These are phyloP conservation scores for Drosera capensis DNA, from an alignment of 148 eudicot genomes.

Conservation along the genomic window DNA sequence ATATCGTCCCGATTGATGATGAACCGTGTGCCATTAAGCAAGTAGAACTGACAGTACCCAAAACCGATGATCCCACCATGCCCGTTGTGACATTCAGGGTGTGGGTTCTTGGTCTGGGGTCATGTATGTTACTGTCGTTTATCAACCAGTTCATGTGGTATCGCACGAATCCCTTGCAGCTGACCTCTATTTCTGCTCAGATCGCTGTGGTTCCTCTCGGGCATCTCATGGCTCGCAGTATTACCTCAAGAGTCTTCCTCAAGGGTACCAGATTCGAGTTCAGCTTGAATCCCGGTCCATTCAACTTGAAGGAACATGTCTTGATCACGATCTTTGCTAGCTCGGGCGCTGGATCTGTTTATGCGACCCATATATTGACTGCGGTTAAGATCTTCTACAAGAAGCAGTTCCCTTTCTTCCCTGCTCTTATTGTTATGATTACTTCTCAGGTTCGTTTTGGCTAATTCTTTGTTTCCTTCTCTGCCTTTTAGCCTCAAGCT, in stretches of 20 bases:
- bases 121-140: conserved; percentile 39
- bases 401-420: conserved; percentile 36
- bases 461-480: too few species aligned
- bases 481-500: too few species aligned
- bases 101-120: conserved; percentile 58
- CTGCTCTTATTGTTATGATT: conserved; percentile 60
- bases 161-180: conserved; percentile 41
- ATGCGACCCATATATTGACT: conserved; percentile 62
- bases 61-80: conserved; percentile 54
- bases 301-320: conserved; percentile 79
- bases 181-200: conserved; percentile 51
- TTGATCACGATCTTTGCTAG: conserved; percentile 81
- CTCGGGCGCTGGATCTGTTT: conserved; percentile 66
- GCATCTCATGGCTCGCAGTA: conserved; percentile 55
- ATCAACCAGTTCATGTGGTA: conserved; percentile 88
- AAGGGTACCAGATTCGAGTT: conserved; percentile 39
- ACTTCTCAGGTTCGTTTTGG: conserved; percentile 60
- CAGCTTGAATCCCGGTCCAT: conserved; percentile 71
- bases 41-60: conserved; percentile 65
- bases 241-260: conserved; percentile 46
- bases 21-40: conserved; percentile 30
- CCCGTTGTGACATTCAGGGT: conserved; percentile 65
- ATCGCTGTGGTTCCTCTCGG: conserved; percentile 75
- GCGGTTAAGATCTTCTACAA: conserved; percentile 59
- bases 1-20: background rate